Conservation (phyloP, 2,329 filamentous ascomycete genomes). For the Pestalotiopsis sp. region DNA sequence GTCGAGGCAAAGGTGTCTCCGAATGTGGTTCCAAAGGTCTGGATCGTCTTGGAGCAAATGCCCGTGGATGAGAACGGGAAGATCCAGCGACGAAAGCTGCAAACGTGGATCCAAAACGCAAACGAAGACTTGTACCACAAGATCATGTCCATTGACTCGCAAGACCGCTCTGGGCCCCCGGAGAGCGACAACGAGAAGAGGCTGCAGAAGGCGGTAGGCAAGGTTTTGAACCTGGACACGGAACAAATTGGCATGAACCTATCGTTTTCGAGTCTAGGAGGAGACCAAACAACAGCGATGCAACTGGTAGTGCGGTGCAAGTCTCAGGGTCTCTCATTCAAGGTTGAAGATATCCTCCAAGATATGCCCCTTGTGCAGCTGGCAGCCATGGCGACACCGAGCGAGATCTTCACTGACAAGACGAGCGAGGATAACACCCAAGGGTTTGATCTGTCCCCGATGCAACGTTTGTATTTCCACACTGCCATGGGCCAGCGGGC, state of each 20-base stretch:
- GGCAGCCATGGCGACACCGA: slow-evolving; percentile 37
- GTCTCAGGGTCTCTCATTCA: slow-evolving; percentile 40
- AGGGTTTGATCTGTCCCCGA: slow-evolving; percentile 52
- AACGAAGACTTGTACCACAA: slow-evolving; percentile 48
- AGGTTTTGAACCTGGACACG: slow-evolving; percentile 39
- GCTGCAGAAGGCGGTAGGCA: slow-evolving; percentile 41
- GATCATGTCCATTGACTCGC: slow-evolving; percentile 45
- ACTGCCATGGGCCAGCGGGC: slow-evolving; percentile 43
- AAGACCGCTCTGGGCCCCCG: slow-evolving; percentile 37
- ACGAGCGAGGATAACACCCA: slow-evolving; percentile 37
- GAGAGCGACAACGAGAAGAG: slow-evolving; percentile 40
- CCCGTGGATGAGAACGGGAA: slow-evolving; percentile 42
- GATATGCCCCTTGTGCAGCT: slow-evolving; percentile 41
- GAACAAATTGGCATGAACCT: slow-evolving; percentile 45
- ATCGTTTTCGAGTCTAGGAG: slow-evolving; percentile 43
- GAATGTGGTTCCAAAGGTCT: slow-evolving; percentile 45
- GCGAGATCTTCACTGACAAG: slow-evolving; percentile 30
- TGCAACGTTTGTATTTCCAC: slow-evolving; percentile 57
- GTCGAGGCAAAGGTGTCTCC: slow-evolving; percentile 38
- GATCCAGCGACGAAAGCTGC: slow-evolving; percentile 46
- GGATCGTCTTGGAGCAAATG: slow-evolving; percentile 51
- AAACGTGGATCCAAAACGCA: slow-evolving; percentile 58
- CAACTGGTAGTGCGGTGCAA: slow-evolving; percentile 41
- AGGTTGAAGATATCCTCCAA: slow-evolving; percentile 38
- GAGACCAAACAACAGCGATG: slow-evolving; percentile 41